Evolutionary conservation across 2,329 filamentous ascomycete genomes (phyloP).

Genomic region (Curvularia lunata): DNA sequence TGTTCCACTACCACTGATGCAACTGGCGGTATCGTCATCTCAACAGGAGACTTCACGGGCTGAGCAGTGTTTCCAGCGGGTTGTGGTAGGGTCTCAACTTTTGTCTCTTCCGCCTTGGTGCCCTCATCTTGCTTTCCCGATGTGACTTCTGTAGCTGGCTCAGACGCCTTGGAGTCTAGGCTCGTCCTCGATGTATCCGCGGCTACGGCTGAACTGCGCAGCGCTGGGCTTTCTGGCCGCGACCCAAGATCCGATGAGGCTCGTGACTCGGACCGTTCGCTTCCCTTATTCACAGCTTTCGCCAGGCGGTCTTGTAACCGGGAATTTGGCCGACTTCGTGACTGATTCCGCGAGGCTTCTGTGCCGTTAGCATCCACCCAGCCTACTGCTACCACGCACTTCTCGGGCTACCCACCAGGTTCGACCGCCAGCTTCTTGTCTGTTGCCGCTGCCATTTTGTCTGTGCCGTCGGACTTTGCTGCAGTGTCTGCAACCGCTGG

Average conservation of each 20-base stretch:
- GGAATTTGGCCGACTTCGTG: slow-evolving; percentile 73
- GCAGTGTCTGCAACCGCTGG: slow-evolving; percentile 50
- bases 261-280: slow-evolving; percentile 56
- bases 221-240: slow-evolving; percentile 61
- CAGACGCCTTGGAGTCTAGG: slow-evolving; percentile 50
- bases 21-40: slow-evolving; percentile 20
- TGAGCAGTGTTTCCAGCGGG: slow-evolving; percentile 37
- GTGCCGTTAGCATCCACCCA: slow-evolving; percentile 27
- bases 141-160: slow-evolving; percentile 30
- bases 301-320: slow-evolving; percentile 88
- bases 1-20: slow-evolving; percentile 47
- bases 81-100: slow-evolving; percentile 22
- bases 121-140: slow-evolving; percentile 23
- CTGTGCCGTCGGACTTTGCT: slow-evolving; percentile 41
- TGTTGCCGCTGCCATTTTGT: slow-evolving; percentile 25
- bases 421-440: slow-evolving; percentile 44
- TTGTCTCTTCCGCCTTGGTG: slow-evolving; percentile 21
- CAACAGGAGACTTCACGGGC: neutral
- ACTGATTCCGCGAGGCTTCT: slow-evolving; percentile 68
- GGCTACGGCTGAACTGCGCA: slow-evolving; percentile 32
- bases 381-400: neutral
- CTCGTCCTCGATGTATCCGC: slow-evolving; percentile 53
- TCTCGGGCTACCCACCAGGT: slow-evolving; percentile 36
- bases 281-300: slow-evolving; percentile 80
- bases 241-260: slow-evolving; percentile 59